Evolutionary conservation across 208 protist species (phyloP).

Genomic region (Acanthamoeba polyphaga): DNA sequence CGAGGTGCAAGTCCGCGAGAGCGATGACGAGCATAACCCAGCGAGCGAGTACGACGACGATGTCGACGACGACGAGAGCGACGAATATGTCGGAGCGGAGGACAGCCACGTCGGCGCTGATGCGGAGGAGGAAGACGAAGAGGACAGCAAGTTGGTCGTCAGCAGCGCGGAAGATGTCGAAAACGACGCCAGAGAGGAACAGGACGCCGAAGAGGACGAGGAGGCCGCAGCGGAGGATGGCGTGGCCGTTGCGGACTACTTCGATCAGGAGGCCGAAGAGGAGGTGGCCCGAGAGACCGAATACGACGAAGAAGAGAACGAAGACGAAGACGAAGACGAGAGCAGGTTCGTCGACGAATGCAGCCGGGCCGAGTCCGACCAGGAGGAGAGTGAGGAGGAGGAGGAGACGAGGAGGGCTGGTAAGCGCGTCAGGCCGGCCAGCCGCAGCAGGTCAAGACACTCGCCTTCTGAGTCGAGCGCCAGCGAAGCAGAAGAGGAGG

Average conservation of each 20-base stretch:
- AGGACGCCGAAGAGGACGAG: constrained; percentile 7
- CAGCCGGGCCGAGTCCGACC: not conserved
- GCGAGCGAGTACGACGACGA: not conserved
- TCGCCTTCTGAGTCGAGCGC: not conserved
- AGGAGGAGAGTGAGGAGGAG: not conserved
- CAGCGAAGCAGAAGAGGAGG: not conserved
- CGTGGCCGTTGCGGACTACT: not conserved
- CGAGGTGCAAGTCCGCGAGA: not conserved
- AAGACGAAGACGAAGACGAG: not conserved
- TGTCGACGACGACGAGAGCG: not conserved
- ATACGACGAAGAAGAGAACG: not conserved
- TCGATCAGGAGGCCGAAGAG: not conserved
- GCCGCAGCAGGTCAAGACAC: not conserved
- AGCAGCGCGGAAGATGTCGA: not conserved
- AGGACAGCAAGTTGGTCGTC: not conserved
- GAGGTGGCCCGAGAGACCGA: not conserved
- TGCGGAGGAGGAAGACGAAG: not conserved
- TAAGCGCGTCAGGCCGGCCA: not conserved
- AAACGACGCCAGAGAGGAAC: not conserved
- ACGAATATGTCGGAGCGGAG: not conserved
- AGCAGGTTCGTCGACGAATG: not conserved
- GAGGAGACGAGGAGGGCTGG: not conserved
- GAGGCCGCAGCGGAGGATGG: not conserved
- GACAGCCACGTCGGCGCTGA: not conserved
- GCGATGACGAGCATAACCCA: not conserved